These are phyloP conservation scores for Syncephalis fuscata DNA, from an alignment of 371 early-diverging fungal species.

Conservation along the genomic window DNA sequence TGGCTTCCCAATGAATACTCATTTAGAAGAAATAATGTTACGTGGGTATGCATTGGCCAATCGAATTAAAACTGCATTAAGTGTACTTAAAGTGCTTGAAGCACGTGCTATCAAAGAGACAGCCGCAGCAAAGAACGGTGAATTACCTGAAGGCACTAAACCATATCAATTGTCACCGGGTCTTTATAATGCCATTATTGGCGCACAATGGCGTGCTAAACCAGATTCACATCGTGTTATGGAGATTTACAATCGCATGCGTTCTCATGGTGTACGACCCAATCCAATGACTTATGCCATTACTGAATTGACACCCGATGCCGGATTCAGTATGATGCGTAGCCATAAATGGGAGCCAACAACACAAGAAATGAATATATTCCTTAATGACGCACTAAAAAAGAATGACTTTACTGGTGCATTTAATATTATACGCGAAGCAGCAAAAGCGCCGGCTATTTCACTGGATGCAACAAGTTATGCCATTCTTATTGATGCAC, in stretches of 20 bases:
- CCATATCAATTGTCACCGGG: background rate
- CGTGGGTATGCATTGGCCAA: background rate
- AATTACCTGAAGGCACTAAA: background rate
- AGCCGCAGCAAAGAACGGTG: background rate
- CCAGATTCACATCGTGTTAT: background rate
- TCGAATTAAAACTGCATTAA: constrained; percentile 9
- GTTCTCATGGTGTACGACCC: constrained; percentile 4
- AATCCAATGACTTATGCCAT: constrained; percentile 18
- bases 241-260: background rate
- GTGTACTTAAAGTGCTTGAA: constrained; percentile 13
- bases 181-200: background rate
- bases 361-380: too few relatives aligned
- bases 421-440: too few relatives aligned
- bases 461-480: too few relatives aligned
- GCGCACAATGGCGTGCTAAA: background rate
- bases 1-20: background rate
- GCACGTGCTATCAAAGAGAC: constrained; percentile 3
- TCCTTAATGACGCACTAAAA: too few relatives aligned
- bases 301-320: too few relatives aligned
- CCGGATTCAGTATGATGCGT: too few relatives aligned
- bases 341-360: too few relatives aligned
- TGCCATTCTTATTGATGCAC: constrained; percentile 12
- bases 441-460: too few relatives aligned
- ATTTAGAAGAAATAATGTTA: background rate
- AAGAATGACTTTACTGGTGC: too few relatives aligned